Evolutionary conservation across 140 eudicot genomes (phyloP).

Genomic region (Flaveria floridana): DNA sequence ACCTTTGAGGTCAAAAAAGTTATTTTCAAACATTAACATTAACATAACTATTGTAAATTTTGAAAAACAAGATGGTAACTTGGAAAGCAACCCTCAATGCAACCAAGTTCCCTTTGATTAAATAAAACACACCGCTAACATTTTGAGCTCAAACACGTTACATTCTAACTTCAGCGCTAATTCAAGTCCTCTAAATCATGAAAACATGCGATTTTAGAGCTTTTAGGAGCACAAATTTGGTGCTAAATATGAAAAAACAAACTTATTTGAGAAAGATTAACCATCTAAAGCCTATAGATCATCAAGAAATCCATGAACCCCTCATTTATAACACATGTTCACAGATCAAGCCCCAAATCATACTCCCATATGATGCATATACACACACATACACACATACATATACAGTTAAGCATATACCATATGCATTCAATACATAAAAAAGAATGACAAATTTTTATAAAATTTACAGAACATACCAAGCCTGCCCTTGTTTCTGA

Average conservation of each 20-base stretch:
- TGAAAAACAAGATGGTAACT: constrained; percentile 17
- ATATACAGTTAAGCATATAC: not conserved
- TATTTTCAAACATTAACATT: not conserved
- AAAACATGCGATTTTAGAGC: not conserved
- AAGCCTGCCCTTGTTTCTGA: constrained; percentile 87
- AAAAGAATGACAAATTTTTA: constrained; percentile 23
- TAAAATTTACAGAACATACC: constrained; percentile 51
- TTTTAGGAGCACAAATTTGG: not conserved
- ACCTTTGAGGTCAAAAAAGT: constrained; percentile 14
- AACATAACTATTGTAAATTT: constrained; percentile 1
- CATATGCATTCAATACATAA: constrained; percentile 14
- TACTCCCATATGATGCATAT: constrained; percentile 14
- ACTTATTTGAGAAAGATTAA: not conserved
- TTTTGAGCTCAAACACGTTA: constrained; percentile 19
- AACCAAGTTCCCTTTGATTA: constrained; percentile 2
- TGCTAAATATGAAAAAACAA: constrained; percentile 8
- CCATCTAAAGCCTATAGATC: not conserved
- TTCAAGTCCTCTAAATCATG: constrained; percentile 17
- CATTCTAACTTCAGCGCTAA: constrained; percentile 8
- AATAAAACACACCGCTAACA: constrained; percentile 7
- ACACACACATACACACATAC: constrained; percentile 9
- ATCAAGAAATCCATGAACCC: constrained; percentile 10
- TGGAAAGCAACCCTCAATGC: not conserved
- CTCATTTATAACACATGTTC: not conserved
- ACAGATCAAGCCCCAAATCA: not conserved